Percentiles rank a stretch among this genome's conserved stretches.
Conservation (phyloP, 768 basidiomycete species). For the Leccinum uliginosum region DNA sequence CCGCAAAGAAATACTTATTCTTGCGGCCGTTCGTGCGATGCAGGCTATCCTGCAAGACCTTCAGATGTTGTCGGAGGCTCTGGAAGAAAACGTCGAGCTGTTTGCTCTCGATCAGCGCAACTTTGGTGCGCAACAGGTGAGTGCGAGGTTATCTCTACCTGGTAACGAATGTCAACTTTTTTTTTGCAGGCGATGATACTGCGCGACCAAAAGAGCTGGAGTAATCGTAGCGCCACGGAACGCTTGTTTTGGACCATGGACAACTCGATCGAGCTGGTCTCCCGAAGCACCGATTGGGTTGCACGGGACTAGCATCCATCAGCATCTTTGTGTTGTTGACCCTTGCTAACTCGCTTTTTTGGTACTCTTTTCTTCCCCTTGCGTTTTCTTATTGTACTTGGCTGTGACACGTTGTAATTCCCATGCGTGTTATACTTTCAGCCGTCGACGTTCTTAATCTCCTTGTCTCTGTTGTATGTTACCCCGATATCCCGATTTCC, state of each 20-base stretch:
- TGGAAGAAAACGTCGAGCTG: constrained; percentile 86
- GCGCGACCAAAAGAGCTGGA: constrained; percentile 96
- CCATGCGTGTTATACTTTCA: constrained; percentile 7
- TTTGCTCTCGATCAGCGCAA: constrained; percentile 94
- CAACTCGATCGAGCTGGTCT: constrained; percentile 81
- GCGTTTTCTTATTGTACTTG: constrained; percentile 18
- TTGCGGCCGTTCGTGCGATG: constrained; percentile 74
- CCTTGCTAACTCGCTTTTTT: constrained; percentile 5
- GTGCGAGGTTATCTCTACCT: constrained; percentile 10
- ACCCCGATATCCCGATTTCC: constrained; percentile 13
- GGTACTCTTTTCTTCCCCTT: constrained; percentile 4
- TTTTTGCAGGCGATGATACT: constrained; percentile 85
- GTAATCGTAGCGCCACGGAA: constrained; percentile 84
- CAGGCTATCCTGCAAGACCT: constrained; percentile 85
- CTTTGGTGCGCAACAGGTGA: constrained; percentile 94
- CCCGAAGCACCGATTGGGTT: constrained; percentile 84
- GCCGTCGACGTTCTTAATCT: constrained; percentile 12
- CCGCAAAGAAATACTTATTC: constrained; percentile 71
- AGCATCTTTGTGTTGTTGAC: constrained; percentile 2
- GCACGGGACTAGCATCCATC: constrained; percentile 50
- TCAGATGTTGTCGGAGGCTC: constrained; percentile 78
- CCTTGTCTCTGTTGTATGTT: constrained; percentile 19
- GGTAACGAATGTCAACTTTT: constrained; percentile 1
- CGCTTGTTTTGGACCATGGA: constrained; percentile 91
- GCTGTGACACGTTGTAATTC: constrained; percentile 21